Percentiles rank a stretch among this genome's conserved stretches.
Conservation (phyloP, 371 early-diverging fungal genomes). For the Dinochytrium kinnereticum region DNA sequence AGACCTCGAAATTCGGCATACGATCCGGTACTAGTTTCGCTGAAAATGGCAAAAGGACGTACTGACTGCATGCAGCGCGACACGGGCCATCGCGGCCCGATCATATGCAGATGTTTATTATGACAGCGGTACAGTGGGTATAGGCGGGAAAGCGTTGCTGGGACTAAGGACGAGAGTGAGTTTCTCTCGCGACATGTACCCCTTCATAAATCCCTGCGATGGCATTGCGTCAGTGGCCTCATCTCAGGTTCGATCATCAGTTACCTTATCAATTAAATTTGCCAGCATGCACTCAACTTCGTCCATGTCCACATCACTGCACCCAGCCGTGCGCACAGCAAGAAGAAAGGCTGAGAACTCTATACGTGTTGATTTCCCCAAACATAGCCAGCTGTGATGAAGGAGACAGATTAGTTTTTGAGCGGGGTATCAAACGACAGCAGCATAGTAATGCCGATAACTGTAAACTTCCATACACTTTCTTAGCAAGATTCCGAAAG, state of each 20-base stretch:
- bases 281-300: slow-evolving; percentile 61
- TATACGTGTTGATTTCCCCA: slow-evolving; percentile 58
- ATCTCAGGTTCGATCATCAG: too few relatives aligned
- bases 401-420: not conserved
- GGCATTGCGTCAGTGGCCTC: too few relatives aligned
- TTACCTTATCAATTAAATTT: slow-evolving; percentile 78
- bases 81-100: too few relatives aligned
- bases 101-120: too few relatives aligned
- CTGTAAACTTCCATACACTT: slow-evolving; percentile 59
- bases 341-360: slow-evolving; percentile 59
- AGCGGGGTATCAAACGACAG: too few relatives aligned
- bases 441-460: too few relatives aligned
- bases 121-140: slow-evolving; percentile 13
- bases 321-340: slow-evolving; percentile 48
- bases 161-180: slow-evolving; percentile 75
- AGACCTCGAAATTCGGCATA: too few relatives aligned
- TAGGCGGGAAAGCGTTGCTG: slow-evolving; percentile 77
- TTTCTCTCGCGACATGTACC: slow-evolving; percentile 85
- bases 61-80: too few relatives aligned
- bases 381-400: slow-evolving; percentile 57
- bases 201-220: slow-evolving; percentile 80
- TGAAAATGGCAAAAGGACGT: too few relatives aligned
- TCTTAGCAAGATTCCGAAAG: slow-evolving; percentile 76
- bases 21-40: too few relatives aligned
- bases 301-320: slow-evolving; percentile 29